Evolutionary conservation across 345 rosid genomes (phyloP).

Genomic region (Gossypium arboreum): DNA sequence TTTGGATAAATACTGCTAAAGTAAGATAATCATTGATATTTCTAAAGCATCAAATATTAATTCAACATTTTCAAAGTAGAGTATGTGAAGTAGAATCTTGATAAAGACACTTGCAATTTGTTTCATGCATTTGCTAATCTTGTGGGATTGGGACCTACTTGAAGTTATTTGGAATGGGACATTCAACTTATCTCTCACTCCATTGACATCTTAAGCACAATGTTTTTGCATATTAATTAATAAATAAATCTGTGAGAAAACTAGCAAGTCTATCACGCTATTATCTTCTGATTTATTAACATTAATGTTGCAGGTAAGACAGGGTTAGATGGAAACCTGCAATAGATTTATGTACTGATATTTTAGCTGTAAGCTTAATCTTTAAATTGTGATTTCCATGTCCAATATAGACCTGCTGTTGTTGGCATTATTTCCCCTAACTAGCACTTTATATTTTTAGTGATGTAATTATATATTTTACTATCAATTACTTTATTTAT

Average conservation of each 20-base stretch:
- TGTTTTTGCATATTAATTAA: neutral
- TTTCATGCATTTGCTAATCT: neutral
- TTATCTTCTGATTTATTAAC: neutral
- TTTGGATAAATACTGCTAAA: neutral
- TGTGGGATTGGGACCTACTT: neutral
- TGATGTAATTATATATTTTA: too few species aligned
- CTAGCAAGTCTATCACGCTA: neutral
- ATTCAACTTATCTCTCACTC: constrained; percentile 7
- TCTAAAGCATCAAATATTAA: too few species aligned
- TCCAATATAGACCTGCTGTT: neutral
- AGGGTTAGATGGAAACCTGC: neutral
- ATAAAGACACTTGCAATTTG: neutral
- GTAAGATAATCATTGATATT: neutral
- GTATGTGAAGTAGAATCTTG: neutral
- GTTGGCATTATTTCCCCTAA: too few species aligned
- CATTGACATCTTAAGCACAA: neutral
- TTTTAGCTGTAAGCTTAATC: neutral
- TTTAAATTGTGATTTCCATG: neutral
- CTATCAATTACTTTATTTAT: too few species aligned
- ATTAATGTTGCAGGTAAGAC: neutral
- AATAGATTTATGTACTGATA: neutral
- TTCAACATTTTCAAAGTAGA: too few species aligned
- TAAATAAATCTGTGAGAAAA: too few species aligned
- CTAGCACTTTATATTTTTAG: too few species aligned
- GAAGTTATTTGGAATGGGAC: neutral